Evolutionary conservation across 768 basidiomycete species (phyloP).

Genomic region (Agaricus subrufescens): DNA sequence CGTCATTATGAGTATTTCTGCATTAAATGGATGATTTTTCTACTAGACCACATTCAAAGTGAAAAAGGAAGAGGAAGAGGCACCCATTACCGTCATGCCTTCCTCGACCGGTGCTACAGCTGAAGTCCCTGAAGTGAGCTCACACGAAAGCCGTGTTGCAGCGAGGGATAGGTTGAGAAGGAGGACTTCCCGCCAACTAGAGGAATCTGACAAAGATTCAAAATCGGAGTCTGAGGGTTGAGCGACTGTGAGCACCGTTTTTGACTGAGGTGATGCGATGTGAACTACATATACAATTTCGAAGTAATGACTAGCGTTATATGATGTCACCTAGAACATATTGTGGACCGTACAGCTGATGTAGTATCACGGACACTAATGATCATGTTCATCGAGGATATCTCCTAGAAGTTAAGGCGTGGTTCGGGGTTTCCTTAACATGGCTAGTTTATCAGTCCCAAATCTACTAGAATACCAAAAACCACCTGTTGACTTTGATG

Average conservation of each 20-base stretch:
- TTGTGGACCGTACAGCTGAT: too few relatives aligned
- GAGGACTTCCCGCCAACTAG: conserved; percentile 1
- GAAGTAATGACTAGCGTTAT: too few relatives aligned
- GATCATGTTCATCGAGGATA: too few relatives aligned
- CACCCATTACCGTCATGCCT: background rate
- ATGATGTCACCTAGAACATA: too few relatives aligned
- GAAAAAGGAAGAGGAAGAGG: background rate
- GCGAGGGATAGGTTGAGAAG: conserved; percentile 1
- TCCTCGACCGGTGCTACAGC: background rate
- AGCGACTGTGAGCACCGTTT: background rate
- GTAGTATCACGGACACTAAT: too few relatives aligned
- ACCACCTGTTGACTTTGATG: too few relatives aligned
- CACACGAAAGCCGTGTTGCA: background rate
- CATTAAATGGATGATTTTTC: background rate
- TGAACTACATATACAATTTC: too few relatives aligned
- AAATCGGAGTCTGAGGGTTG: background rate
- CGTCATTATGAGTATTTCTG: background rate
- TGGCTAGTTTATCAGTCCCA: too few relatives aligned
- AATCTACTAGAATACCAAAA: too few relatives aligned
- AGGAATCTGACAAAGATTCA: background rate
- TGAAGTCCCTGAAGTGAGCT: background rate
- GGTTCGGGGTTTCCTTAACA: too few relatives aligned
- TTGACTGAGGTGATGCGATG: too few relatives aligned
- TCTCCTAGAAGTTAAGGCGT: too few relatives aligned
- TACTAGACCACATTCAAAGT: background rate